These are phyloP conservation scores for Afroboletus lepidellus DNA, from an alignment of 1,284 basidiomycete species.

Conservation along the genomic window DNA sequence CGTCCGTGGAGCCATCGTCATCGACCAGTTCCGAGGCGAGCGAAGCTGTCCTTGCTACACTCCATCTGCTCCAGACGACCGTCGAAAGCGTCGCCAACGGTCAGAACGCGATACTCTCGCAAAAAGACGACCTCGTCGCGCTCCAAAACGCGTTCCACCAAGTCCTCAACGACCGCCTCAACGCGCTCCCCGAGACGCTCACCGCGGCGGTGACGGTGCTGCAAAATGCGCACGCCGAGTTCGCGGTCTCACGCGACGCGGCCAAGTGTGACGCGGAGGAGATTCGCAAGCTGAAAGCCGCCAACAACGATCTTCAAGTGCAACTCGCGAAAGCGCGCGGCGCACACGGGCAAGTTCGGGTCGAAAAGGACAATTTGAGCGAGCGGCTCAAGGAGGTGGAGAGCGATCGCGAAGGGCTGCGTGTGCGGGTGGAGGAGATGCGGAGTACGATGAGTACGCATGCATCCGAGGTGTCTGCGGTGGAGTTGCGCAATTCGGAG, in stretches of 20 bases:
- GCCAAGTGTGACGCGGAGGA: slow-evolving; percentile 67
- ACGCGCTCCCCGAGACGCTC: slow-evolving; percentile 57
- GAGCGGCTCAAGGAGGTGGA: slow-evolving; percentile 63
- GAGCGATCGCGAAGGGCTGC: slow-evolving; percentile 59
- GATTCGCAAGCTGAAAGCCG: slow-evolving; percentile 48
- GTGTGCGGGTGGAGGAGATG: slow-evolving; percentile 52
- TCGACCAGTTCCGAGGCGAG: slow-evolving; percentile 31
- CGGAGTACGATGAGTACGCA: slow-evolving; percentile 46
- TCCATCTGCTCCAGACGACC: slow-evolving; percentile 44
- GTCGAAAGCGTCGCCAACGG: slow-evolving; percentile 44
- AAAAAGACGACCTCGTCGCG: slow-evolving; percentile 46
- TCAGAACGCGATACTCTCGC: slow-evolving; percentile 45
- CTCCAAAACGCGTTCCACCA: slow-evolving; percentile 43
- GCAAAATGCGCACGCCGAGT: slow-evolving; percentile 60
- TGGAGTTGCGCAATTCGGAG: slow-evolving; percentile 58
- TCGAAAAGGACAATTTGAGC: slow-evolving; percentile 70
- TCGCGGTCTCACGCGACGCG: slow-evolving; percentile 52
- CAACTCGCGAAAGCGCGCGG: slow-evolving; percentile 73
- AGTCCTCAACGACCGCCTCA: slow-evolving; percentile 52
- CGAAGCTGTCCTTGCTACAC: slow-evolving; percentile 24
- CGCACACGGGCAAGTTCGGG: slow-evolving; percentile 73
- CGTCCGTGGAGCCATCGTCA: slow-evolving; percentile 3
- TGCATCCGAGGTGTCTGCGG: slow-evolving; percentile 43
- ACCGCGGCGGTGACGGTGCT: slow-evolving; percentile 52
- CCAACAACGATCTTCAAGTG: slow-evolving; percentile 65